phyloP scores from a whole-genome alignment of 78 protist genomes.

The Cyanophora paradoxa region DNA sequence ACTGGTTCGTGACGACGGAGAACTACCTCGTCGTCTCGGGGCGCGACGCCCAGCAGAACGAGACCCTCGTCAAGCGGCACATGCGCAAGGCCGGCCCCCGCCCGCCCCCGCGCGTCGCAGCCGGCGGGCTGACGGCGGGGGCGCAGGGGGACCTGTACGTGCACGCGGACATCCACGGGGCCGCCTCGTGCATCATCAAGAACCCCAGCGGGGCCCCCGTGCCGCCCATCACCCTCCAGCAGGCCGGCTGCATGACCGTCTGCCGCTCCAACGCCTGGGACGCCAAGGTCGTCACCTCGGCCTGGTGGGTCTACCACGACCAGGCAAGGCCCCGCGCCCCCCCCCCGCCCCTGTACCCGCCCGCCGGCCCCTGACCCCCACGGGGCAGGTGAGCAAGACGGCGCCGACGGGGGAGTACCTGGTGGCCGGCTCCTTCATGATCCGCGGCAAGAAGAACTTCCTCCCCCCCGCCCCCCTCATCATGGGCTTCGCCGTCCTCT shows the following conservation, averaged over 20 bases:
- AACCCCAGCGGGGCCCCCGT: conserved; percentile 40
- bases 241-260: conserved; percentile 58
- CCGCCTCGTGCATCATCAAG: conserved; percentile 72
- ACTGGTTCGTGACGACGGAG: conserved; percentile 85
- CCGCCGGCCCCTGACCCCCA: too few relatives aligned
- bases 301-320: conserved; percentile 87
- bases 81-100: conserved; percentile 19
- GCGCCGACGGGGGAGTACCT: conserved; percentile 92
- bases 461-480: conserved; percentile 73
- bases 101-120: background rate
- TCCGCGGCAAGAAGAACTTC: conserved; percentile 80
- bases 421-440: conserved; percentile 79
- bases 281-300: conserved; percentile 65
- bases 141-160: conserved; percentile 89
- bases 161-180: conserved; percentile 92
- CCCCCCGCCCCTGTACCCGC: too few relatives aligned
- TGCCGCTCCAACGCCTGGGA: conserved; percentile 82
- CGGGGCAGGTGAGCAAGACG: conserved; percentile 70
- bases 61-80: conserved; percentile 66
- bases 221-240: conserved; percentile 44
- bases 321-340: conserved; percentile 44
- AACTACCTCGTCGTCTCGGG: conserved; percentile 83
- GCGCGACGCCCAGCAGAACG: conserved; percentile 91
- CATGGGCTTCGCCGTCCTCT: conserved; percentile 87
- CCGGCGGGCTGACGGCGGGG: conserved; percentile 8